Percentiles rank a stretch among this genome's conserved stretches.
Conservation (phyloP, 2,329 filamentous ascomycete species). For the Calonectria hawksworthii region DNA sequence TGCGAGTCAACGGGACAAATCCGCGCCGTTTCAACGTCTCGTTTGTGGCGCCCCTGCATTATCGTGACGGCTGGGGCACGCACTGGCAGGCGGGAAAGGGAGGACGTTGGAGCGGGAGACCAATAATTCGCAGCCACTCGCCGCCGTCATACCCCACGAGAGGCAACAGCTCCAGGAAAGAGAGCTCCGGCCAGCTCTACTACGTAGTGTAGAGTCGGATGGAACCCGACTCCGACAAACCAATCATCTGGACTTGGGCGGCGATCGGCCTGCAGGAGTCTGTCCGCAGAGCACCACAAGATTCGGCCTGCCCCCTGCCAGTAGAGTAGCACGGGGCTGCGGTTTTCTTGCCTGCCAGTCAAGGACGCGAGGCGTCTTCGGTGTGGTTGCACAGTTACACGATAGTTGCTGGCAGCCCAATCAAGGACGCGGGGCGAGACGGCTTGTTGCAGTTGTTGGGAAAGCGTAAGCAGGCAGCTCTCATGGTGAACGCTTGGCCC, state of each 20-base stretch:
- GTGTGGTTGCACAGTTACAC: slow-evolving; percentile 13
- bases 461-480: not conserved
- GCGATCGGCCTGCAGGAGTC: slow-evolving; percentile 17
- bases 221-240: not conserved
- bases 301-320: slow-evolving; percentile 14
- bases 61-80: not conserved
- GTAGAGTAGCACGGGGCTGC: not conserved
- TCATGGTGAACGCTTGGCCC: not conserved
- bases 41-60: not conserved
- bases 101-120: not conserved
- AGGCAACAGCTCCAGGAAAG: not conserved
- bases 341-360: not conserved
- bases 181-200: not conserved
- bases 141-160: not conserved
- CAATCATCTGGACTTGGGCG: not conserved
- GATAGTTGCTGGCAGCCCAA: not conserved
- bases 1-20: not conserved
- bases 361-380: not conserved
- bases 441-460: not conserved
- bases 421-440: not conserved
- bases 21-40: slow-evolving; percentile 5
- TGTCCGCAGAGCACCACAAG: slow-evolving; percentile 17
- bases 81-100: not conserved
- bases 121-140: not conserved
- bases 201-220: not conserved